Conservation (phyloP, 495 filamentous ascomycete genomes). For the Saxophila tyrrhenica region DNA sequence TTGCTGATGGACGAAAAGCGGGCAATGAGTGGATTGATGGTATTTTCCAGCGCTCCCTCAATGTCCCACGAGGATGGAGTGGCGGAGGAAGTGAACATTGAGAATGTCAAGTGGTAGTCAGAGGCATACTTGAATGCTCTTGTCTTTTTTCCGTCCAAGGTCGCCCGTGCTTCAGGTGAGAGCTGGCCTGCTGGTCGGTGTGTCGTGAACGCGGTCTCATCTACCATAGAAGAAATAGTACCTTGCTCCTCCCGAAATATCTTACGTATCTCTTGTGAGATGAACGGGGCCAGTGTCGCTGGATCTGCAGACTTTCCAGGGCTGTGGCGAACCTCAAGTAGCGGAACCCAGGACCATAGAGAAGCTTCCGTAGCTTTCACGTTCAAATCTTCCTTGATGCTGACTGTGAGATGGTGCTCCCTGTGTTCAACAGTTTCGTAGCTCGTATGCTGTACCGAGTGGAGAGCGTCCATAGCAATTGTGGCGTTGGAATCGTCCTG, state of each 20-base stretch:
- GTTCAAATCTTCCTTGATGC: slow-evolving; percentile 52
- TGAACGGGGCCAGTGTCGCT: slow-evolving; percentile 65
- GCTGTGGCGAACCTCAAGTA: slow-evolving; percentile 70
- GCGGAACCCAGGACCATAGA: slow-evolving; percentile 55
- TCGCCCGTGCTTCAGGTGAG: slow-evolving; percentile 37
- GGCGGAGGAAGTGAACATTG: slow-evolving; percentile 71
- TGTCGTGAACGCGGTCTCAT: slow-evolving; percentile 30
- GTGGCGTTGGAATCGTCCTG: slow-evolving; percentile 3
- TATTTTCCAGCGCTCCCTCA: slow-evolving; percentile 66
- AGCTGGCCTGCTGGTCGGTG: slow-evolving; percentile 23
- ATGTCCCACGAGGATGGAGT: slow-evolving; percentile 86
- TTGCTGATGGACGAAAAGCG: slow-evolving; percentile 74
- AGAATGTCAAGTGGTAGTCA: slow-evolving; percentile 93
- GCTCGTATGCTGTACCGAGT: slow-evolving; percentile 5
- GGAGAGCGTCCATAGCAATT: slow-evolving; percentile 1
- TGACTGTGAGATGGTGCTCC: slow-evolving; percentile 51
- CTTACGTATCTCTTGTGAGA: slow-evolving; percentile 65
- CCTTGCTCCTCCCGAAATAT: slow-evolving; percentile 84
- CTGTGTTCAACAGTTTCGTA: slow-evolving; percentile 15
- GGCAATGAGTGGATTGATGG: slow-evolving; percentile 69
- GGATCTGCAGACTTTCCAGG: slow-evolving; percentile 54
- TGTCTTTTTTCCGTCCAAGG: slow-evolving; percentile 52
- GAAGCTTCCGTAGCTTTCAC: slow-evolving; percentile 42
- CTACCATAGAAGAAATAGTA: slow-evolving; percentile 72
- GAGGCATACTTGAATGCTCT: slow-evolving; percentile 82